Percentiles rank a stretch among this genome's conserved stretches.
Evolutionary conservation across 805 yeast species (phyloP).

Genomic region (Spathaspora boniae): DNA sequence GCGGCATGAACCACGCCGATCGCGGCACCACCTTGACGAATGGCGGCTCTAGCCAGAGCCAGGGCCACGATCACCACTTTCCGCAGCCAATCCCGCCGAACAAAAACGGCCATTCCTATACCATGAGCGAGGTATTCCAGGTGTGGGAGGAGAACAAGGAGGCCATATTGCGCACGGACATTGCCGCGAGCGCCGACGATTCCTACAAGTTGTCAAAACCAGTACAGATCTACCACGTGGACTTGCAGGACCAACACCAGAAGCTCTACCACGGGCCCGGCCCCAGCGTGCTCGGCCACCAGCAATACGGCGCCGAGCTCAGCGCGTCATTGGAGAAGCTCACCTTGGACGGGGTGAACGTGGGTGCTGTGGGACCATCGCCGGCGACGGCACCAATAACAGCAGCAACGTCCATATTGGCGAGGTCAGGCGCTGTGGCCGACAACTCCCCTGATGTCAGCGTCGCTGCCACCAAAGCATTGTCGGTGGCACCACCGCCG

Average conservation of each 20-base stretch:
- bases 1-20: no score
- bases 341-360: slow-evolving; percentile 4
- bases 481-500: slow-evolving; percentile 1
- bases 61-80: no score
- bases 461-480: slow-evolving; percentile 3
- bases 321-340: slow-evolving; percentile 9
- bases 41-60: no score
- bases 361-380: slow-evolving; percentile 1
- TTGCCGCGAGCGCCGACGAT: slow-evolving; percentile 16
- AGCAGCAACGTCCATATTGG: no score
- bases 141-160: slow-evolving; percentile 43
- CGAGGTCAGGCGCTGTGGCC: no score
- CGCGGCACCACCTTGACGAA: no score
- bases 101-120: slow-evolving; percentile 41
- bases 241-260: no score
- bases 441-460: slow-evolving; percentile 1
- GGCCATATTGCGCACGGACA: slow-evolving; percentile 16
- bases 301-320: slow-evolving; percentile 4
- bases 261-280: no score
- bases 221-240: slow-evolving; percentile 35
- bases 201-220: slow-evolving; percentile 30
- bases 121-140: slow-evolving; percentile 50
- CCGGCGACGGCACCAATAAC: not conserved
- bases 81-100: slow-evolving; percentile 39
- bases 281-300: no score